Evolutionary conservation across 129 eudicot genomes (phyloP), one percentile per base, ranked within the genome.

Genomic region (Flaveria linearis): DNA sequence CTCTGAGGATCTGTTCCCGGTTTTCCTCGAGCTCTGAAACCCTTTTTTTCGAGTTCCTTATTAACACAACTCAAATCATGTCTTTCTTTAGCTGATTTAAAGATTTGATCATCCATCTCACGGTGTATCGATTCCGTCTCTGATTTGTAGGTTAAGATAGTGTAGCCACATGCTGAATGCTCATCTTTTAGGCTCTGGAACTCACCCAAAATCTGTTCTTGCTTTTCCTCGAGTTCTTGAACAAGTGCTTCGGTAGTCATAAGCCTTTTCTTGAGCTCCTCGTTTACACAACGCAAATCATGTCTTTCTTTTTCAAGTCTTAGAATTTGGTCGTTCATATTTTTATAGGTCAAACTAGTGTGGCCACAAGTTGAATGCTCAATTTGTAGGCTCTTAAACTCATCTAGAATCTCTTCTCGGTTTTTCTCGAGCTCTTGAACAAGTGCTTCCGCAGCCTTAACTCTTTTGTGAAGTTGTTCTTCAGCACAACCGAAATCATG

Each of bases 171-270:
- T 6, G 90, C 76, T 0, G 96, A 85, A 42, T 93, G 97, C 81
- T 93, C 96, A 20, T 87, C 68, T 76, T 89, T 84, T 75, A 93
- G 86, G 72, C 63, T 83, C 79, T 90, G 95, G 79, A 88, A 78
- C 84, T 95, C 96, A 64, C 84, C 99, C 15, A 91, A 45, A 85
- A 91, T 78, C 62, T 78, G 92, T 81, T 95, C 90, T 77, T 92
- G 96, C 81, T 86, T 95, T 83, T 89, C 99, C 84, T 95, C 96
- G 1, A 95, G 96, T 77, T 95, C 94, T 51, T 89, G 97, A 62
- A 89, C 77, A 56, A 91, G 94, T 45, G 96, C 85, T 33, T 63
- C 46, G 2, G 22, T 6, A 15, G 45, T 63, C 69, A 33, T 63
- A 61, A 89, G 87, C 79, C 89, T 78, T 87, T 86, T 87, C 80